These are phyloP conservation scores for Jamesozyma rosinii DNA, from an alignment of 805 yeast genomes.

Conservation along the genomic window DNA sequence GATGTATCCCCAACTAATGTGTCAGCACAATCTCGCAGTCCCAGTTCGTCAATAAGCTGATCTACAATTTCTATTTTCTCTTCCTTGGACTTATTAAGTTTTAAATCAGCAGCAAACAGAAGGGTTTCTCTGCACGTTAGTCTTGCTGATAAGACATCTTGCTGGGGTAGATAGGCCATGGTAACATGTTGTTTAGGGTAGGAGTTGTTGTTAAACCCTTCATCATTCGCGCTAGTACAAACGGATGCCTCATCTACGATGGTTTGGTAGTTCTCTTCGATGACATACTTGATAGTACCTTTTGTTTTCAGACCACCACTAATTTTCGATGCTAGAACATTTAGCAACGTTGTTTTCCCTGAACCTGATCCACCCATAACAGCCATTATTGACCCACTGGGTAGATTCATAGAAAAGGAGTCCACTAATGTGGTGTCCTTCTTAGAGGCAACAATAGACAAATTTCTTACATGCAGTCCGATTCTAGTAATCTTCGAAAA, in stretches of 20 bases:
- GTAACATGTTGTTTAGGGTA: conserved; percentile 8
- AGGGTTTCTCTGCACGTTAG: conserved; percentile 67
- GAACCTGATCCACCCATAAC: conserved; percentile 84
- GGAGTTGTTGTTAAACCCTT: not conserved
- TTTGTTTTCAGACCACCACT: conserved; percentile 33
- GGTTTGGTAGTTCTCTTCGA: conserved; percentile 6
- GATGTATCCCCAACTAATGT: conserved; percentile 49
- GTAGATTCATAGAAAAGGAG: conserved; percentile 50
- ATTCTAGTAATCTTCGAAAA: conserved; percentile 18
- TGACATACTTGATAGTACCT: conserved; percentile 34
- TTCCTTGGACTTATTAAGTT: conserved; percentile 39
- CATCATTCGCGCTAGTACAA: not conserved
- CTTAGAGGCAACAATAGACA: conserved; percentile 22
- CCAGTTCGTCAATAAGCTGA: conserved; percentile 53
- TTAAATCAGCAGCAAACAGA: conserved; percentile 58
- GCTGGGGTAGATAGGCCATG: conserved; percentile 61
- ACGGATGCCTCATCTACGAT: not conserved
- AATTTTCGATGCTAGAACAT: conserved; percentile 50
- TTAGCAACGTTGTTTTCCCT: conserved; percentile 74
- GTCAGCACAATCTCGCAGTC: conserved; percentile 53
- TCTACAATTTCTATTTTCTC: conserved; percentile 46
- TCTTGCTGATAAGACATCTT: conserved; percentile 62
- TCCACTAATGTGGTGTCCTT: conserved; percentile 35
- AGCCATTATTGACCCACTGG: conserved; percentile 58
- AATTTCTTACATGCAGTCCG: conserved; percentile 19